These are phyloP conservation scores for Panicum virgatum DNA, from an alignment of 202 grass and related monocot species.

Conservation along the genomic window DNA sequence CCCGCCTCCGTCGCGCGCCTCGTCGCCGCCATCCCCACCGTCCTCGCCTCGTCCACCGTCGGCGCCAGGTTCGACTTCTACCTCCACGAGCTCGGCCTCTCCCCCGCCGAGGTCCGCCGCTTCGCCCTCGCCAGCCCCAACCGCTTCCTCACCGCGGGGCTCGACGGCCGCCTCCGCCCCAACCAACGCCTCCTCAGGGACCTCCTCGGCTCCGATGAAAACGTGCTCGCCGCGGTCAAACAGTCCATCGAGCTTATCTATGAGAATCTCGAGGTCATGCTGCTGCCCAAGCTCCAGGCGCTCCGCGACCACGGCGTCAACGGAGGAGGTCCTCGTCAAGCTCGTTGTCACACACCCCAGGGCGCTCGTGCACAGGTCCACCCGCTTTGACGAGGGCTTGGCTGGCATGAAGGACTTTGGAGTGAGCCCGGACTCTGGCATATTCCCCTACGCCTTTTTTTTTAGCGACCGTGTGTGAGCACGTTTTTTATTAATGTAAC, in stretches of 20 bases:
- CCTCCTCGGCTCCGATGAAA: constrained; percentile 25
- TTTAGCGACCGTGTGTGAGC: no score
- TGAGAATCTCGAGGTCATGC: background rate
- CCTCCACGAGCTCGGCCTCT: constrained; percentile 42
- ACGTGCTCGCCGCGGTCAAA: constrained; percentile 22
- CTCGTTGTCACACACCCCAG: constrained; percentile 34
- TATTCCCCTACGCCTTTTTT: constrained; percentile 49
- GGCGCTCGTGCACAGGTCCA: constrained; percentile 18
- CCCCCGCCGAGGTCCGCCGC: constrained; percentile 32
- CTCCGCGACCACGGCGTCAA: constrained; percentile 35
- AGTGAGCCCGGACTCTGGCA: constrained; percentile 1
- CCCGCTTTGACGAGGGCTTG: constrained; percentile 33
- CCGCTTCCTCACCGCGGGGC: constrained; percentile 4
- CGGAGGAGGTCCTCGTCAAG: constrained; percentile 39
- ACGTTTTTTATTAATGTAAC: no score
- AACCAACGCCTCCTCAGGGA: constrained; percentile 45
- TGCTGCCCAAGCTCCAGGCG: constrained; percentile 42
- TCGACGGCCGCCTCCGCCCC: constrained; percentile 22
- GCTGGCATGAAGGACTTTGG: constrained; percentile 30
- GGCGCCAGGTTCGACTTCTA: constrained; percentile 45
- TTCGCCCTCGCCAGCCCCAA: constrained; percentile 21
- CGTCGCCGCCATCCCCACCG: background rate
- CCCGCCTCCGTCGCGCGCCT: constrained; percentile 26
- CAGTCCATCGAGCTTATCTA: constrained; percentile 30
- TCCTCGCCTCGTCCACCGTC: constrained; percentile 37